Percentiles rank a stretch among this genome's conserved stretches.
These are phyloP conservation scores for Alopecurus myosuroides DNA, from an alignment of 176 grass and related monocot species.

Conservation along the genomic window DNA sequence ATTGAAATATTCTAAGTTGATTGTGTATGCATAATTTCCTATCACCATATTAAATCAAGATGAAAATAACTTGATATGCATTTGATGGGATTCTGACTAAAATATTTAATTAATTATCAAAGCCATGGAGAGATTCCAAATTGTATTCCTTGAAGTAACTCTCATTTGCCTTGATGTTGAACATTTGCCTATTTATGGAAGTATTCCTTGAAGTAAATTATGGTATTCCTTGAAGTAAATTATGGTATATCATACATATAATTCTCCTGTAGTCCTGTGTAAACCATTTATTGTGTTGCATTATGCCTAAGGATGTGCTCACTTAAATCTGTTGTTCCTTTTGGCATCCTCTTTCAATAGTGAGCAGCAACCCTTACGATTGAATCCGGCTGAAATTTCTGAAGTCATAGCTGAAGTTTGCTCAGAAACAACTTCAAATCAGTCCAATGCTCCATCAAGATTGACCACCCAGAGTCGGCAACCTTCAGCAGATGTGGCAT, in stretches of 20 bases:
- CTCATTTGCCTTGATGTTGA: not conserved
- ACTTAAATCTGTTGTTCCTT: constrained; percentile 29
- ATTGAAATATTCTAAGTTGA: not conserved
- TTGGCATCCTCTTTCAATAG: constrained; percentile 37
- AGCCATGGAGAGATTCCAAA: not conserved
- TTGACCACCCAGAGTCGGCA: constrained; percentile 65
- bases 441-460: constrained; percentile 48
- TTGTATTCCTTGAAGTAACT: not conserved
- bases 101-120: constrained; percentile 8
- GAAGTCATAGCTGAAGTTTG: constrained; percentile 98
- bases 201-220: too few relatives aligned
- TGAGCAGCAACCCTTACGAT: constrained; percentile 96
- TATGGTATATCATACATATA: constrained; percentile 8
- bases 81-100: not conserved
- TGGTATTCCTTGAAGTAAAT: too few relatives aligned
- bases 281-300: constrained; percentile 1
- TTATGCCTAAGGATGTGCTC: constrained; percentile 6
- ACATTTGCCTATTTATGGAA: not conserved
- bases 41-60: not conserved
- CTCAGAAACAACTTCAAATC: constrained; percentile 65
- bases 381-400: constrained; percentile 89
- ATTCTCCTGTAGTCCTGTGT: not conserved
- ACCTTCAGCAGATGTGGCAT: constrained; percentile 84
- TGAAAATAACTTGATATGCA: not conserved
- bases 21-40: not conserved